A percentile compares a stretch with the other conserved stretches of the same genome.
Conservation (phyloP, 192 early-diverging fungal genomes). For the Mortierella hygrophila region DNA sequence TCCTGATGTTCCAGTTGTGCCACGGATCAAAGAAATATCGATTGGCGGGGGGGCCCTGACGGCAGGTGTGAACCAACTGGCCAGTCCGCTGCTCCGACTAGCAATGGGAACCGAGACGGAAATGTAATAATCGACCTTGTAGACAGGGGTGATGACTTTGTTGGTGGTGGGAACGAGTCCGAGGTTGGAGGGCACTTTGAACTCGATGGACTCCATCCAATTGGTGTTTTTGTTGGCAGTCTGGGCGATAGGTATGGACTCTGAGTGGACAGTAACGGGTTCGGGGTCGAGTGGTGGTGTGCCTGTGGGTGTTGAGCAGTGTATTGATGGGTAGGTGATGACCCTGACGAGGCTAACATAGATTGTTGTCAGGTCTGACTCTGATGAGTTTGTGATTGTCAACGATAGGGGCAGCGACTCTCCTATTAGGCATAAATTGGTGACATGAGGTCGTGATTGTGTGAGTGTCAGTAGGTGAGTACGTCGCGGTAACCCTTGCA, state of each 20-base stretch:
- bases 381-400: slow-evolving; percentile 42
- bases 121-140: slow-evolving; percentile 48
- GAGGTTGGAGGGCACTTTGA: slow-evolving; percentile 34
- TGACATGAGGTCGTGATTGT: background rate
- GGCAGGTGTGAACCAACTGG: slow-evolving; percentile 49
- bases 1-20: slow-evolving; percentile 4
- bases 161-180: slow-evolving; percentile 50
- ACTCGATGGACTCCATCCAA: slow-evolving; percentile 37
- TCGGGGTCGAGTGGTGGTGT: slow-evolving; percentile 6
- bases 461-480: background rate
- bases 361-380: slow-evolving; percentile 29
- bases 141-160: slow-evolving; percentile 47
- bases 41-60: slow-evolving; percentile 35
- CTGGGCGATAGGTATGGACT: slow-evolving; percentile 33
- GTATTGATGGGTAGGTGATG: slow-evolving; percentile 29
- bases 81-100: slow-evolving; percentile 25
- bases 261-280: slow-evolving; percentile 32
- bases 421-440: slow-evolving; percentile 9
- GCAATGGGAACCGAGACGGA: slow-evolving; percentile 37
- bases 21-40: slow-evolving; percentile 42
- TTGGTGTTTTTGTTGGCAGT: slow-evolving; percentile 29
- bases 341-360: slow-evolving; percentile 37
- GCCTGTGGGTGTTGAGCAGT: background rate
- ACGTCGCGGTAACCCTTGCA: background rate
- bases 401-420: slow-evolving; percentile 34